Evolutionary conservation across 2,329 filamentous ascomycete genomes (phyloP).

Genomic region (Aotearoamyces nothofagi): DNA sequence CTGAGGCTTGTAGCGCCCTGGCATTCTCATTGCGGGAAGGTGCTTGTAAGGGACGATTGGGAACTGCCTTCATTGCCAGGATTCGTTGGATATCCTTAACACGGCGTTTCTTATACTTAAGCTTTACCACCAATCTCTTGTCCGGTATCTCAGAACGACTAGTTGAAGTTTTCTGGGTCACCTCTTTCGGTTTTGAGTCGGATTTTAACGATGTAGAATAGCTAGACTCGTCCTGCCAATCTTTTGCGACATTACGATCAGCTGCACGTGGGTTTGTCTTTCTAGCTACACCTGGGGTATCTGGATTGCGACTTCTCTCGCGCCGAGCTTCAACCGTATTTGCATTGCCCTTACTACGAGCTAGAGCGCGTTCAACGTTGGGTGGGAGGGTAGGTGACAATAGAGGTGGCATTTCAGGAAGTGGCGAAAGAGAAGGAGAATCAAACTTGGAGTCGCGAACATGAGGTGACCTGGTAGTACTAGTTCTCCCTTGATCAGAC

Average conservation of each 20-base stretch:
- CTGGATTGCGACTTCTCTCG: constrained; percentile 16
- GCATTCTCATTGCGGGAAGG: not conserved
- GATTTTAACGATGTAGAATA: constrained; percentile 13
- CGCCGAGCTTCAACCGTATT: constrained; percentile 17
- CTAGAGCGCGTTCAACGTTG: constrained; percentile 17
- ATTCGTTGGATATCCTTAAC: constrained; percentile 14
- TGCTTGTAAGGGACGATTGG: no score
- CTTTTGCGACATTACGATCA: no score
- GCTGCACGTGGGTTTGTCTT: no score
- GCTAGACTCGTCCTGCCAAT: no score
- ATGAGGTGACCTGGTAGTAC: no score
- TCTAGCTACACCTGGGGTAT: constrained; percentile 18
- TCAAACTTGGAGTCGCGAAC: no score
- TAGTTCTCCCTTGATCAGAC: no score
- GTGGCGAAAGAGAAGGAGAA: constrained; percentile 8
- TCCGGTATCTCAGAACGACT: constrained; percentile 11
- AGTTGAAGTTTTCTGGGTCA: no score
- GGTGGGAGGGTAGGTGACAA: constrained; percentile 18
- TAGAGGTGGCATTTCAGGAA: constrained; percentile 13
- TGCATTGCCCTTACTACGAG: no score
- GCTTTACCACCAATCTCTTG: constrained; percentile 13
- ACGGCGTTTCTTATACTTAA: constrained; percentile 16
- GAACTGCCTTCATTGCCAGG: constrained; percentile 9
- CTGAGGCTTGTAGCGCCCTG: constrained; percentile 6
- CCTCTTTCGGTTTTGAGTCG: constrained; percentile 17